Percentiles rank a stretch among this genome's conserved stretches.
phyloP scores from a whole-genome alignment of 345 rosid genomes.

The Lagerstroemia speciosa region DNA sequence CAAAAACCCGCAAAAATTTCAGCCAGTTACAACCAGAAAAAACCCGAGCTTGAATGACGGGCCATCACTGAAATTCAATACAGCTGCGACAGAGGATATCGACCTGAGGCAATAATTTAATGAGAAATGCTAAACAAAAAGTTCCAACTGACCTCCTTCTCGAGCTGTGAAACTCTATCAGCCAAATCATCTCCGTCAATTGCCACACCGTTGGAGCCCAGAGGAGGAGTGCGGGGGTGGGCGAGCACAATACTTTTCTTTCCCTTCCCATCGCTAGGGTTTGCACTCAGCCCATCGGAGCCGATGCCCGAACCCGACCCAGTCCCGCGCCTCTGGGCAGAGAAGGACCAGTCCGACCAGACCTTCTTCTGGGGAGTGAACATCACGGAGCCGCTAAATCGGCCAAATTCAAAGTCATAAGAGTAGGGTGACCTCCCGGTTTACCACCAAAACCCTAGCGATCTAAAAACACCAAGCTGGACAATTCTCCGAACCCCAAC shows the following conservation, averaged over 20 bases:
- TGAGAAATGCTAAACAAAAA: neutral
- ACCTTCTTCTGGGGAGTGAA: constrained; percentile 69
- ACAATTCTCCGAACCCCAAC: neutral
- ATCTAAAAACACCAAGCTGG: neutral
- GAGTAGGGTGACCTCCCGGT: constrained; percentile 20
- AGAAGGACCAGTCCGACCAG: constrained; percentile 62
- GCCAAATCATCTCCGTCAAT: constrained; percentile 29
- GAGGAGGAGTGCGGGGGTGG: constrained; percentile 39
- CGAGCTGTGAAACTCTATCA: constrained; percentile 52
- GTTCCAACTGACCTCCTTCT: constrained; percentile 53
- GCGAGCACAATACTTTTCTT: constrained; percentile 28
- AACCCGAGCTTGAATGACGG: neutral
- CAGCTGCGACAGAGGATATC: too few relatives aligned
- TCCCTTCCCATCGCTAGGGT: constrained; percentile 27
- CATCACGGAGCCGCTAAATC: constrained; percentile 31
- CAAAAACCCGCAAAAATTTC: neutral
- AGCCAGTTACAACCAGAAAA: neutral
- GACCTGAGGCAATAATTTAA: too few relatives aligned
- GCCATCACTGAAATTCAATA: neutral
- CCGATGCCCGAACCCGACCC: constrained; percentile 10
- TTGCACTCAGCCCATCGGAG: constrained; percentile 7
- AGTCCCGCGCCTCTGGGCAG: constrained; percentile 27
- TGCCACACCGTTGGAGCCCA: constrained; percentile 19
- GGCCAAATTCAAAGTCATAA: constrained; percentile 13
- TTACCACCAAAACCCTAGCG: too few relatives aligned